Conservation (phyloP, 2,329 filamentous ascomycete genomes). For the Trichophyton simii region DNA sequence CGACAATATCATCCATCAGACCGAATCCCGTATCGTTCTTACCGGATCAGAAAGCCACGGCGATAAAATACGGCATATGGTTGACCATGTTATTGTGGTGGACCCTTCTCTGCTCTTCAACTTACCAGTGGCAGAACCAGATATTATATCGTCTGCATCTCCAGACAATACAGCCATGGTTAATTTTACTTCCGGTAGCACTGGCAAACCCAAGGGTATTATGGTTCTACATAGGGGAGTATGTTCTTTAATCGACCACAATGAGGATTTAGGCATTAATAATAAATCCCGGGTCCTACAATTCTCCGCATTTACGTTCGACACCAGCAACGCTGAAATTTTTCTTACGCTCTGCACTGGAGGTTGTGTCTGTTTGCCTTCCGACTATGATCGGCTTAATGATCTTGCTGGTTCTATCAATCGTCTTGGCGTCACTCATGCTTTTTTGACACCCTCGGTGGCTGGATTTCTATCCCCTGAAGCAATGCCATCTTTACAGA, state of each 20-base stretch:
- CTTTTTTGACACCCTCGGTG: slow-evolving; percentile 47
- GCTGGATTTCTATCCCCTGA: slow-evolving; percentile 26
- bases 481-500: slow-evolving; percentile 30
- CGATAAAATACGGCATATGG: slow-evolving; percentile 1
- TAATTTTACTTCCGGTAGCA: slow-evolving; percentile 47
- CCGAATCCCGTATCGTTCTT: slow-evolving; percentile 9
- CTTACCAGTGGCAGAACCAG: not conserved
- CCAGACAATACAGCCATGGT: slow-evolving; percentile 37
- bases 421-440: slow-evolving; percentile 23
- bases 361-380: slow-evolving; percentile 34
- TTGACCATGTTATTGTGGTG: slow-evolving; percentile 3
- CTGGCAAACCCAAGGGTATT: slow-evolving; percentile 45
- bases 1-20: slow-evolving; percentile 10
- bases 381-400: slow-evolving; percentile 21
- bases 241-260: slow-evolving; percentile 18
- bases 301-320: slow-evolving; percentile 77
- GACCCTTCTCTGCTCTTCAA: not conserved
- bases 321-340: slow-evolving; percentile 80
- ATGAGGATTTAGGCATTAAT: slow-evolving; percentile 33
- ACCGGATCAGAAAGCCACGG: slow-evolving; percentile 8
- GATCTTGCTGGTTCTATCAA: slow-evolving; percentile 26
- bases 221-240: slow-evolving; percentile 45
- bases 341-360: slow-evolving; percentile 37
- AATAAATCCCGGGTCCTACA: slow-evolving; percentile 46
- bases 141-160: slow-evolving; percentile 26